Base-by-base conservation (phyloP, 1,284 basidiomycete genomes). In the Mycosarcoma maydis region DNA sequence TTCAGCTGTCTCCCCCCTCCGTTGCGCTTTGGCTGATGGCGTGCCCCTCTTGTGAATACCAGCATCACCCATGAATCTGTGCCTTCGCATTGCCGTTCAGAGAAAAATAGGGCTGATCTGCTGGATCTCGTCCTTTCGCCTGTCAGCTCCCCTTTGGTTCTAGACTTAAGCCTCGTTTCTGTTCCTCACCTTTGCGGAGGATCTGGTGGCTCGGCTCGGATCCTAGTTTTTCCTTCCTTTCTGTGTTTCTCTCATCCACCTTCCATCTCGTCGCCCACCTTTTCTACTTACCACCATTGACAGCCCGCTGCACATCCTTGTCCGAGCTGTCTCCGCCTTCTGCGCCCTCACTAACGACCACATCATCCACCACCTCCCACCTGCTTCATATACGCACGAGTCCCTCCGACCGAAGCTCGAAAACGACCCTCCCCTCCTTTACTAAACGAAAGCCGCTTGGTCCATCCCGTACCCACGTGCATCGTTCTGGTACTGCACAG, bases 361-460 rank as follows among this genome's bases (percentile, higher is more conserved):
- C 40, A 37, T 37, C 36, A 37, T 26, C 30, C 30, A 37, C 45
- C 34, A 38, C 37, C 36, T 29, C 47, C 47, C 47, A 49, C 47
- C 23, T 24, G 5, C 39, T 33, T 49, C 47, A 49, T 49, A 37
- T 26, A n/a, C 20, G 30, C 22, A 10, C 27, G n/a, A 6, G 16
- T 40, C 22, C 38, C 19, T 11, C 19, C 41, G 29, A 41, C 17
- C 16, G 23, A 24, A 26, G 24, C 17, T 41, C 39, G 16, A 24
- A n/a, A 34, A 4, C 33, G 23, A 46, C 44, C 17, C 29, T 24
- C 23, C n/a, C 17, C 10, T 23, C 22, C 32, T 14, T 7, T 29
- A 29, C 27, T 29, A 13, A 7, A 29, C 32, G 6, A 34, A 34
- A 7, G 32, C 32, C 32, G 9, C 32, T 34, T 34, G 9, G 8